Conservation (phyloP, 1,284 basidiomycete genomes). For the Ceratobasidium sp. region DNA sequence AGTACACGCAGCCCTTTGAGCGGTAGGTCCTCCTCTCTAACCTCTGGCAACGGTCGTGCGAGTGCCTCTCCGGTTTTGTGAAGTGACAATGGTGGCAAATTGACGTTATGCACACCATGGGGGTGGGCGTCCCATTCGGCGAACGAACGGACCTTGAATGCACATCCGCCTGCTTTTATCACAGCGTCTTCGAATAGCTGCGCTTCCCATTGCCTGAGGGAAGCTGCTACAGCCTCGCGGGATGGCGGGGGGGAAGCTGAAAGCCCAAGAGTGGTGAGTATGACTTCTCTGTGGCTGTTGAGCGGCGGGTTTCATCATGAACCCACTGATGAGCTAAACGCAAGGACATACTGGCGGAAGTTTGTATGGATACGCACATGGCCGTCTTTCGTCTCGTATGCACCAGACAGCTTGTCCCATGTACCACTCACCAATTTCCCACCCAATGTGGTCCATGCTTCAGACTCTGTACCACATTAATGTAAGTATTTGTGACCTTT, state of each 20-base stretch:
- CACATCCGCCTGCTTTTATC: constrained; percentile 65
- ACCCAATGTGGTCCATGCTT: constrained; percentile 66
- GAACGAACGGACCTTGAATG: constrained; percentile 66
- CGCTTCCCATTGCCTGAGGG: constrained; percentile 64
- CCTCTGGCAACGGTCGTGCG: constrained; percentile 50
- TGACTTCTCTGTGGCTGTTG: constrained; percentile 66
- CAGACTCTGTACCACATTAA: constrained; percentile 61
- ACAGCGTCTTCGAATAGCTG: constrained; percentile 68
- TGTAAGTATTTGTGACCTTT: neutral
- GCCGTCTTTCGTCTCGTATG: constrained; percentile 67
- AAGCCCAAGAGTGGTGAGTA: constrained; percentile 63
- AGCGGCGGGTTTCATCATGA: neutral
- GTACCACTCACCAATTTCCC: constrained; percentile 56
- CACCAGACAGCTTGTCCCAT: constrained; percentile 68
- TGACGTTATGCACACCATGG: constrained; percentile 62
- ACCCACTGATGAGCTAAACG: neutral
- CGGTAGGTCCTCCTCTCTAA: constrained; percentile 54
- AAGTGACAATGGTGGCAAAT: constrained; percentile 62
- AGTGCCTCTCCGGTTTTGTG: constrained; percentile 66
- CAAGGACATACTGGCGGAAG: constrained; percentile 68
- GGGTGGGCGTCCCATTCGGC: constrained; percentile 67
- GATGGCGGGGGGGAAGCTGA: constrained; percentile 52
- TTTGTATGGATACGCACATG: constrained; percentile 73
- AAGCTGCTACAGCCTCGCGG: constrained; percentile 60
- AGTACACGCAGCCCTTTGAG: constrained; percentile 68